Percentiles rank a stretch among this genome's conserved stretches.
phyloP scores from a whole-genome alignment of 768 basidiomycete species.

The Suillus spraguei region DNA sequence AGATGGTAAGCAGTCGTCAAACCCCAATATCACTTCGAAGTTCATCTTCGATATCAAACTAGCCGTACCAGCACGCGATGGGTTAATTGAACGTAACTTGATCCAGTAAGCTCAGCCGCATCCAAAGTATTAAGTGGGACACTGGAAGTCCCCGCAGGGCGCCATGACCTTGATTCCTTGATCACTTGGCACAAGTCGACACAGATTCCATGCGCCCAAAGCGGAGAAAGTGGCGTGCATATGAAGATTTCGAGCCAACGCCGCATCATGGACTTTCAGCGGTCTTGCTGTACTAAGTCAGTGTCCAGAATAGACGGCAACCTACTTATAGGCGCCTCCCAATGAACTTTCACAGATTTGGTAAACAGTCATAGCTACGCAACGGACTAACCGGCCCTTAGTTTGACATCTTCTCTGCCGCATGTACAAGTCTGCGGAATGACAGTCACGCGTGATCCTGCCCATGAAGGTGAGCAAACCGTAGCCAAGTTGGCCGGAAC shows the following conservation, averaged over 20 bases:
- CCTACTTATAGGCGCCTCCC: conserved; percentile 1
- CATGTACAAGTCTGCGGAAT: neutral
- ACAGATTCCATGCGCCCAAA: neutral
- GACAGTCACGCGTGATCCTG: neutral
- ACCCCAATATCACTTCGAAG: conserved; percentile 3
- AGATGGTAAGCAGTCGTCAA: neutral
- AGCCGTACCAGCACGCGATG: neutral
- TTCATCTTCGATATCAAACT: conserved; percentile 8
- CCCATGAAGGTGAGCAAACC: neutral
- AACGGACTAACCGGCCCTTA: neutral
- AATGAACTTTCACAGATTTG: conserved; percentile 3
- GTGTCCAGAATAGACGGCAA: conserved; percentile 1
- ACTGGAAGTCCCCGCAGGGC: conserved; percentile 3
- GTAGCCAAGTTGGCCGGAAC: neutral
- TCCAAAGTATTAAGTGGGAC: neutral
- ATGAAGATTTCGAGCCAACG: neutral
- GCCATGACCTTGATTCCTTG: conserved; percentile 1
- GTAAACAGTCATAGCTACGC: neutral
- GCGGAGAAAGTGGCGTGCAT: conserved; percentile 7
- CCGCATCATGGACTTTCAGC: conserved; percentile 10
- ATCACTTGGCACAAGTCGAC: conserved; percentile 2
- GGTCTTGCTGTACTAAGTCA: conserved; percentile 2
- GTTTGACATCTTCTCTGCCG: conserved; percentile 2
- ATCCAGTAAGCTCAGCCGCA: neutral
- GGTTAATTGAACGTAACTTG: conserved; percentile 5